Conservation (phyloP, 2,329 filamentous ascomycete species). For the Pezicula neosporulosa region DNA sequence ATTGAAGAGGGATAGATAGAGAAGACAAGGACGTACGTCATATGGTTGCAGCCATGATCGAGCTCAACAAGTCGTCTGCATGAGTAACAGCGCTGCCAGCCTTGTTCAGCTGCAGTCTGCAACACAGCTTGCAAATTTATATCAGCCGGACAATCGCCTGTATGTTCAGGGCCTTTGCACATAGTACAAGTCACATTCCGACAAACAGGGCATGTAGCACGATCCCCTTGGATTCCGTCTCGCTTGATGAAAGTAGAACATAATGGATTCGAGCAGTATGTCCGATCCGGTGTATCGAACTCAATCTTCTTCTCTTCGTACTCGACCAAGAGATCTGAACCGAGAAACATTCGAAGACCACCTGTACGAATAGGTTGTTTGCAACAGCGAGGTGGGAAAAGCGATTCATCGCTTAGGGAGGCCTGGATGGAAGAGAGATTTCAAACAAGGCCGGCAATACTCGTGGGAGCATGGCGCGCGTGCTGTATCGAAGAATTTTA, state of each 20-base stretch:
- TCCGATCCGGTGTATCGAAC: slow-evolving; percentile 39
- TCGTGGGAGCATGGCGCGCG: too few relatives aligned
- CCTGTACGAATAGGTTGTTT: slow-evolving; percentile 34
- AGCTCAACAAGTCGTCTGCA: slow-evolving; percentile 49
- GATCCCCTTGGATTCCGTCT: slow-evolving; percentile 22
- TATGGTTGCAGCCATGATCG: slow-evolving; percentile 50
- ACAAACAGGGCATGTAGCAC: slow-evolving; percentile 40
- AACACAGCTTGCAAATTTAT: too few relatives aligned
- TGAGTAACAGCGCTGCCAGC: slow-evolving; percentile 43
- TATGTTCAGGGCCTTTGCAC: slow-evolving; percentile 46
- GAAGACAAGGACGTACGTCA: slow-evolving; percentile 41
- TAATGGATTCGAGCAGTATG: slow-evolving; percentile 41
- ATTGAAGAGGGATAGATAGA: not conserved
- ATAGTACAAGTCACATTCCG: slow-evolving; percentile 39
- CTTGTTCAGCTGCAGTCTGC: too few relatives aligned
- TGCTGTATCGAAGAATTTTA: too few relatives aligned
- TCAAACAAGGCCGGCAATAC: slow-evolving; percentile 48
- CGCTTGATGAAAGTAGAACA: slow-evolving; percentile 44
- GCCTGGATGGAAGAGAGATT: slow-evolving; percentile 39
- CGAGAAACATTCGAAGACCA: slow-evolving; percentile 32
- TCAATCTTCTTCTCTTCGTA: slow-evolving; percentile 45
- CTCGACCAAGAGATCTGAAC: slow-evolving; percentile 24
- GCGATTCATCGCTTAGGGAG: slow-evolving; percentile 41
- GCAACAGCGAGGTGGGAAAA: slow-evolving; percentile 55
- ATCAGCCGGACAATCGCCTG: slow-evolving; percentile 36